Evolutionary conservation across 441 rosid genomes (phyloP), one percentile per base, ranked within the genome.

Genomic region (Theobroma grandiflorum): DNA sequence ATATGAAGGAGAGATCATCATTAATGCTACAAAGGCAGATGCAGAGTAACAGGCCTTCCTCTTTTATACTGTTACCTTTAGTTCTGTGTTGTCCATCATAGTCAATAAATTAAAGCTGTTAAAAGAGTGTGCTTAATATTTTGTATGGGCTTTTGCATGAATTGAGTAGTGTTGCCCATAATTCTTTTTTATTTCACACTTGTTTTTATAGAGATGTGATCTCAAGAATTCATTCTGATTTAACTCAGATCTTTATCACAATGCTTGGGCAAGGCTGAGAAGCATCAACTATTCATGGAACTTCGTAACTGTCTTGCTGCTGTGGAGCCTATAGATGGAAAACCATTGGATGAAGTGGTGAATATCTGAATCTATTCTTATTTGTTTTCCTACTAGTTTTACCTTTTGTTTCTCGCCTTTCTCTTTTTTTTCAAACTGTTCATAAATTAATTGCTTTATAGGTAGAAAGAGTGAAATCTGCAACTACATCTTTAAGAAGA

Each of bases 391-490:
- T 43, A 53, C 37, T 64, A 47, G 74, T 22, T 61, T 47, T 40
- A 22, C 50, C 64, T 37, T 74, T 76, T 2, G 3, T 63, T 82
- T 69, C 50, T 26, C 63, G 16, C 38, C 40, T 31, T 35, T 64
- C 58, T n/a, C 10, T 55, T 2, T 16, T 72, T 78, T 80, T 81
- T 55, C 59, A 76, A 82, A 79, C 67, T 81, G 79, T 72, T 90
- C 70, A 86, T 80, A 80, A 76, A 78, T 75, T 73, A 85, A 33
- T 81, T 83, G 59, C 72, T 76, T 83, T 90, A 78, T 87, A 96
- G 99, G 99, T 90, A 81, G 93, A 90, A 87, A 90, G 97, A 86
- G 89, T 84, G 77, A 92, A 90, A 88, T 94, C 95, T 85, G 93
- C 93, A 74, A 83, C 92, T 87, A 79, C 92, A 35, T 91, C 94